Evolutionary conservation across 228 moss, liverwort and hornwort species (phyloP).

Genomic region (Sphagnum magellanicum): DNA sequence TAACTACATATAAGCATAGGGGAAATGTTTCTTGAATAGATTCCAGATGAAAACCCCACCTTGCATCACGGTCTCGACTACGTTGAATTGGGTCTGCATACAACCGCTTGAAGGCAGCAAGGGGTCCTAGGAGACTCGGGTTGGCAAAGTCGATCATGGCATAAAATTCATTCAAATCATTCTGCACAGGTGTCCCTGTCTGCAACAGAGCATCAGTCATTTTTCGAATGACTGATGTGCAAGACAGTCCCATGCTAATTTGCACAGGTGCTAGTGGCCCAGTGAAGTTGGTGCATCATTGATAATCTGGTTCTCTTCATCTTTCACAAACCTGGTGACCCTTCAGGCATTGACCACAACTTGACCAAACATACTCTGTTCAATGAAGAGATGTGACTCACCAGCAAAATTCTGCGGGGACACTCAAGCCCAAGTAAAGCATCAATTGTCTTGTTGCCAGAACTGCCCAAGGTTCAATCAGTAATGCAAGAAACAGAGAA

Average conservation of each 20-base stretch:
- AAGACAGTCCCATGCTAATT: no score
- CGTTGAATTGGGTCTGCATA: conserved; percentile 78
- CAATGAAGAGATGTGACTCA: conserved; percentile 12
- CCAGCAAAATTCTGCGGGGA: conserved; percentile 62
- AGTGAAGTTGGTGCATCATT: no score
- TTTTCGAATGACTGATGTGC: no score
- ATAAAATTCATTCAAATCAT: conserved; percentile 84
- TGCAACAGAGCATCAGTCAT: conserved; percentile 11
- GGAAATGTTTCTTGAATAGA: neutral
- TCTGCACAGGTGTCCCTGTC: conserved; percentile 90
- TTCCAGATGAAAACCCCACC: conserved; percentile 14
- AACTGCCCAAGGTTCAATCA: conserved; percentile 30
- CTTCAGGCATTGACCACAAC: no score
- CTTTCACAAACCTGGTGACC: no score
- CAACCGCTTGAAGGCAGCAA: conserved; percentile 61
- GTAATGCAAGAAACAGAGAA: neutral
- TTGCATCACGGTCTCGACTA: conserved; percentile 83
- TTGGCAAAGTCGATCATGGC: conserved; percentile 92
- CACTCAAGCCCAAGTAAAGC: conserved; percentile 68
- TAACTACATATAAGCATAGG: neutral
- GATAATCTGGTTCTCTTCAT: no score
- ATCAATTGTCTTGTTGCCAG: conserved; percentile 89
- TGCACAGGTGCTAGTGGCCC: no score
- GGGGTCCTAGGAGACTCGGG: conserved; percentile 70
- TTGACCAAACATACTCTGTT: neutral